Percentiles rank a stretch among this genome's conserved stretches.
phyloP scores from a whole-genome alignment of 805 yeast species.

The Candida schatavii region DNA sequence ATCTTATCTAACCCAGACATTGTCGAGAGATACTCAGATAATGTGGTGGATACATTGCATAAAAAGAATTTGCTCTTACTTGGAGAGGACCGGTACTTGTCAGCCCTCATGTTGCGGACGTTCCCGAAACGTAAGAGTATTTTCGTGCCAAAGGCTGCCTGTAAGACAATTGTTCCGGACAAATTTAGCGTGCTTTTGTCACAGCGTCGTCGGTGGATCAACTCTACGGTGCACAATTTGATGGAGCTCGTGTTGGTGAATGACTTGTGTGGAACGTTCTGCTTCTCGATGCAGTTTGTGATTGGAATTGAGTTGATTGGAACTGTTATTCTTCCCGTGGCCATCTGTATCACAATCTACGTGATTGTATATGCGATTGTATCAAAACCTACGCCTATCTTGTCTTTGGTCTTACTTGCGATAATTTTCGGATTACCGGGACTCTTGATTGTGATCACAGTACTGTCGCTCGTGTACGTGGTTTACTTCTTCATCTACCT shows the following conservation, averaged over 20 bases:
- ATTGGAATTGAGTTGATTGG: conserved; percentile 82
- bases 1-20: conserved; percentile 89
- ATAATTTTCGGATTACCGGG: conserved; percentile 87
- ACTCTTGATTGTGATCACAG: conserved; percentile 73
- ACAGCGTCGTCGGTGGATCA: conserved; percentile 96
- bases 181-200: conserved; percentile 75
- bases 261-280: conserved; percentile 91
- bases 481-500: conserved; percentile 79
- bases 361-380: conserved; percentile 70
- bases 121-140: conserved; percentile 88
- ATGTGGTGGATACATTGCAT: conserved; percentile 79
- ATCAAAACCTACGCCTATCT: conserved; percentile 68
- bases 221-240: conserved; percentile 89
- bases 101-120: conserved; percentile 82
- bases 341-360: conserved; percentile 78
- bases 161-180: conserved; percentile 89
- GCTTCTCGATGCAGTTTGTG: conserved; percentile 93
- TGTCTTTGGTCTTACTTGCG: conserved; percentile 74
- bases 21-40: conserved; percentile 87
- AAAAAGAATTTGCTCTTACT: conserved; percentile 77
- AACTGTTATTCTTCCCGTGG: conserved; percentile 85
- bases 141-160: conserved; percentile 86
- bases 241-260: conserved; percentile 81
- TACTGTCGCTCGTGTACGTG: conserved; percentile 68
- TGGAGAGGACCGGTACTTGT: conserved; percentile 87